Evolutionary conservation across 441 rosid species (phyloP), one percentile per base, ranked within the genome.

Genomic region (Arabidopsis hybrid): DNA sequence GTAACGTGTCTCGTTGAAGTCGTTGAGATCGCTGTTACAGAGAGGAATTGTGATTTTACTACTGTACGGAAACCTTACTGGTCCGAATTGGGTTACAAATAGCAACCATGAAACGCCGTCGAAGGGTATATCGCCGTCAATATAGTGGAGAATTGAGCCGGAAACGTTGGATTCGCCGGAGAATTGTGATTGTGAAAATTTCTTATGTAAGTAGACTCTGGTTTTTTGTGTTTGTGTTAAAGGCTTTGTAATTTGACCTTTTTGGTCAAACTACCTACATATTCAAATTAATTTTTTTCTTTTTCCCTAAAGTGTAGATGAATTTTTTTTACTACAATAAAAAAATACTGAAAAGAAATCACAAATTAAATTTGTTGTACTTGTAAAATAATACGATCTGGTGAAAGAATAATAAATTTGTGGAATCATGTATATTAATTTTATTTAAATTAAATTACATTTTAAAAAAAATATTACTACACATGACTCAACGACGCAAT

Each of bases 111-210:
- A 64, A 70, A 34, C 47, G 32, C 4, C 65, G 8, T 47, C 8
- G 8, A 4, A 4, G 53, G 46, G 10, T 17, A 9, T 1, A 32
- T 47, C 67, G 39, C 18, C 76, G 49, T 46, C 61, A 35, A 57
- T 17, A 10, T 43, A 57, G 62, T 62, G 17, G 67, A 29, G 60
- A 56, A 6, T 69, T 12, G 10, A 17, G 60, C 9, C 32, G 35
- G 61, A 10, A 14, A 49, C n/a, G 57, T 70, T 49, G 60, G 31
- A 63, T 63, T 76, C 66, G 79, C 71, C 56, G 75, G 71, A 18
- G 55, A 62, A 69, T 46, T 69, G 53, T 57, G n/a, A 63, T 36
- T 75, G 40, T 53, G 69, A 52, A 26, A 26, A 3, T 21, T 56
- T 17, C 31, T 29, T 1, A 18, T 47, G 52, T 5, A n/a, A 36